A percentile compares a stretch with the other conserved stretches of the same genome.
Conservation (phyloP, 306 rosid species). For the Begonia masoniana region DNA sequence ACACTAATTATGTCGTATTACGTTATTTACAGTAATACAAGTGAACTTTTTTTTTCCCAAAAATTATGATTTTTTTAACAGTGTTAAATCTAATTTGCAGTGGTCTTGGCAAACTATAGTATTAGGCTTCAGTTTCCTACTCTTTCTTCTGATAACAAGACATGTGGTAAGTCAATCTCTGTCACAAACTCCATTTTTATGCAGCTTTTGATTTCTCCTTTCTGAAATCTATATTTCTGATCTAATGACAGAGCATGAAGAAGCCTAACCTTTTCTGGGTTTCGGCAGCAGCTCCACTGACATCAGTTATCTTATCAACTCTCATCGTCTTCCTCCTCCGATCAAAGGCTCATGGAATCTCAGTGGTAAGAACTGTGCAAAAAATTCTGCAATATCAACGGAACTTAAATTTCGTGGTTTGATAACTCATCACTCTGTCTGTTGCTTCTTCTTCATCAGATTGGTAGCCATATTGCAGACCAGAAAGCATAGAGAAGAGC, state of each 20-base stretch:
- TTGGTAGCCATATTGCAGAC: too few species aligned
- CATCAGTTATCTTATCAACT: constrained; percentile 82
- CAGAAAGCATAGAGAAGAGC: too few species aligned
- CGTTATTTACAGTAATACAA: too few species aligned
- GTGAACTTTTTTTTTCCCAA: not conserved
- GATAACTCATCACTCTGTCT: too few species aligned
- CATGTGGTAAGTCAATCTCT: constrained; percentile 52
- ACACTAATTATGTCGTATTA: too few species aligned
- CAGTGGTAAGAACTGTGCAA: constrained; percentile 9
- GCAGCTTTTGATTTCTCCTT: not conserved
- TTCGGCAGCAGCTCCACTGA: constrained; percentile 88
- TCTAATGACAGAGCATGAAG: constrained; percentile 48
- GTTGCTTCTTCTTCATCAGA: constrained; percentile 16
- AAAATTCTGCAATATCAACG: too few species aligned
- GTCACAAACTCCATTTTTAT: not conserved
- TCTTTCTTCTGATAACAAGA: constrained; percentile 55
- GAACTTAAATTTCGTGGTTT: too few species aligned
- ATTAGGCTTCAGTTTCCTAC: constrained; percentile 53
- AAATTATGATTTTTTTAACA: not conserved
- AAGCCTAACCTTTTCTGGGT: constrained; percentile 80
- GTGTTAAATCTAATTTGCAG: constrained; percentile 34
- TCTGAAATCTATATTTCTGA: not conserved
- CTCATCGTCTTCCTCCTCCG: constrained; percentile 49
- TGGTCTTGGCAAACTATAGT: constrained; percentile 92
- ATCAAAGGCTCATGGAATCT: constrained; percentile 25